phyloP scores from a whole-genome alignment of 495 filamentous ascomycete species.

The Annulohypoxylon nitens region DNA sequence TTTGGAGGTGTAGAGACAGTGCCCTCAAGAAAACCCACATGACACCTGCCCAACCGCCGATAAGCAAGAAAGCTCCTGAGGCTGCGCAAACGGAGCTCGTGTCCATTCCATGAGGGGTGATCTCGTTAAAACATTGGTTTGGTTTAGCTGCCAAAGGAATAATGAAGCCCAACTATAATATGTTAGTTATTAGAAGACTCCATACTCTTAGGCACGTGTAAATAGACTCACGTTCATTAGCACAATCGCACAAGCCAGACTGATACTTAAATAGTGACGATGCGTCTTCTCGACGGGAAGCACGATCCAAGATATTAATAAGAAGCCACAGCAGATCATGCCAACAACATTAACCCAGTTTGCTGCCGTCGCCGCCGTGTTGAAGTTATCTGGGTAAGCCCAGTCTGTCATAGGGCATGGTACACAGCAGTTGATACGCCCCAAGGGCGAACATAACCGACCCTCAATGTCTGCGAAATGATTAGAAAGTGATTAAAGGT shows the following conservation, averaged over 20 bases:
- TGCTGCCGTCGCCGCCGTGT: constrained; percentile 71
- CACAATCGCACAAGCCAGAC: constrained; percentile 78
- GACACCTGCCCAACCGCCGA: constrained; percentile 84
- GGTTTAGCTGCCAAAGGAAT: constrained; percentile 87
- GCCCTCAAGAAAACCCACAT: constrained; percentile 94
- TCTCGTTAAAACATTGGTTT: constrained; percentile 85
- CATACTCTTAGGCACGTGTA: neutral
- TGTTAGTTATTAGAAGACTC: constrained; percentile 17
- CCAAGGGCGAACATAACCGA: constrained; percentile 64
- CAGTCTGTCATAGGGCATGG: constrained; percentile 90
- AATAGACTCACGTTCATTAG: constrained; percentile 78
- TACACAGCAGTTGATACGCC: constrained; percentile 77
- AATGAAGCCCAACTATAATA: constrained; percentile 79
- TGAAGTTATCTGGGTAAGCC: constrained; percentile 83
- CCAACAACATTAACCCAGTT: constrained; percentile 85
- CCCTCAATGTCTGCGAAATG: constrained; percentile 72
- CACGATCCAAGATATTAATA: constrained; percentile 84
- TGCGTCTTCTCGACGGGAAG: constrained; percentile 91
- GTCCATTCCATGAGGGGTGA: constrained; percentile 95
- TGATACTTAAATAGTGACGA: constrained; percentile 92
- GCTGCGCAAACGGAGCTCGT: constrained; percentile 84
- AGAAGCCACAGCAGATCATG: constrained; percentile 76
- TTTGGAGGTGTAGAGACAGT: constrained; percentile 93
- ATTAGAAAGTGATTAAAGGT: constrained; percentile 30
- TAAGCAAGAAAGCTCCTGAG: constrained; percentile 85